These are phyloP conservation scores for Phytophthora sp. DNA, from an alignment of 352 stramenopile species.

Conservation along the genomic window DNA sequence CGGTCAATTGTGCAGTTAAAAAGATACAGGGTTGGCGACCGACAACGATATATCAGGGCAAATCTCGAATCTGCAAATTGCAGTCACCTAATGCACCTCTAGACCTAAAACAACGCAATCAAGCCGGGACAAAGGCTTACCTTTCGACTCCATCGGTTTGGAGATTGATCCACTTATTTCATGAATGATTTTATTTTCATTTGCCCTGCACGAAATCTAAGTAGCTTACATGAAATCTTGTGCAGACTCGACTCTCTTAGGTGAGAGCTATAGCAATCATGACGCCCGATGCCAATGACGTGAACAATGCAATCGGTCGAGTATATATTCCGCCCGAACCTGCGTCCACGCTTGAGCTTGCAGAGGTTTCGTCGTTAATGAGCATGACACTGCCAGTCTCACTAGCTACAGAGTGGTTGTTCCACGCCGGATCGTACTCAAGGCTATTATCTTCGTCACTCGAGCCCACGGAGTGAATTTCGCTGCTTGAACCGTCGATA, in stretches of 20 bases:
- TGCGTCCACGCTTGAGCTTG: neutral
- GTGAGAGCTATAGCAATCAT: neutral
- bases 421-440: neutral
- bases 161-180: no score
- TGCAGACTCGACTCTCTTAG: neutral
- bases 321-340: neutral
- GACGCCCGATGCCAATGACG: neutral
- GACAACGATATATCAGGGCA: no score
- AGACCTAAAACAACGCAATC: no score
- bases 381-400: neutral
- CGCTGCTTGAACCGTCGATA: neutral
- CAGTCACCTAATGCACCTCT: no score
- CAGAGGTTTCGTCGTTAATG: neutral
- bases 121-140: no score
- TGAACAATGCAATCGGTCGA: neutral
- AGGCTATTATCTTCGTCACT: conserved; percentile 1
- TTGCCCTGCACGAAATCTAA: no score
- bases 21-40: conserved; percentile 12
- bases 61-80: no score
- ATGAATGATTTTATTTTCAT: no score
- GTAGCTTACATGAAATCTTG: no score
- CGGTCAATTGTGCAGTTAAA: neutral
- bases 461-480: neutral
- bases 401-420: neutral
- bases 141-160: no score